A percentile compares a stretch with the other conserved stretches of the same genome.
These are phyloP conservation scores for Emericellopsis cladophorae DNA, from an alignment of 2,329 filamentous ascomycete species.

Conservation along the genomic window DNA sequence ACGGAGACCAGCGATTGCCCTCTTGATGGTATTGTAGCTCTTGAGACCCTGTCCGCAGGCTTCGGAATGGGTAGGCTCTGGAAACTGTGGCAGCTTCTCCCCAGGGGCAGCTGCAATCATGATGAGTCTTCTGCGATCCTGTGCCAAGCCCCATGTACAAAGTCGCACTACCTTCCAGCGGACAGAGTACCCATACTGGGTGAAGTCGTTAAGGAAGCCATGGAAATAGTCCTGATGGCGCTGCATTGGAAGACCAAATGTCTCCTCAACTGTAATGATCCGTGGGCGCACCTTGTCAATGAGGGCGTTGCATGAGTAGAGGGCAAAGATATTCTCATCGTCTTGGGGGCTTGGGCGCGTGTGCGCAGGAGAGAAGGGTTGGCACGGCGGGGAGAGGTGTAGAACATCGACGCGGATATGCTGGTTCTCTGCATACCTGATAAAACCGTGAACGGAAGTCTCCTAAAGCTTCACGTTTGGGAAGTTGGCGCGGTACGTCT, in stretches of 20 bases:
- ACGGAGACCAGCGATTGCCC: slow-evolving; percentile 24
- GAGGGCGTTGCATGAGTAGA: slow-evolving; percentile 40
- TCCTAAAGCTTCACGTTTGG: slow-evolving; percentile 31
- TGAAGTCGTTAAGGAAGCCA: slow-evolving; percentile 49
- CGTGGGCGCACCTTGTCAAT: slow-evolving; percentile 49
- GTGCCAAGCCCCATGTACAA: slow-evolving; percentile 35
- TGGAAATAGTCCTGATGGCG: slow-evolving; percentile 43
- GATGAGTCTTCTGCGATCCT: slow-evolving; percentile 36
- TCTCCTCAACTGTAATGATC: slow-evolving; percentile 68
- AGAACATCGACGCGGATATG: slow-evolving; percentile 48
- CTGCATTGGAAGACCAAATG: slow-evolving; percentile 49
- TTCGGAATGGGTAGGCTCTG: slow-evolving; percentile 43
- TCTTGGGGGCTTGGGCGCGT: slow-evolving; percentile 57
- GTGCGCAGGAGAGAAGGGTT: slow-evolving; percentile 62
- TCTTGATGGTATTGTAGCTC: slow-evolving; percentile 29
- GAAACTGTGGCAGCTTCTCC: slow-evolving; percentile 55
- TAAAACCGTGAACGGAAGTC: slow-evolving; percentile 35
- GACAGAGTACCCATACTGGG: slow-evolving; percentile 53
- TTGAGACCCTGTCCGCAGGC: slow-evolving; percentile 19
- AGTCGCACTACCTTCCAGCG: slow-evolving; percentile 51
- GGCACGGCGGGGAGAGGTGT: slow-evolving; percentile 68
- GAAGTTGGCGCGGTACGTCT: slow-evolving; percentile 49
- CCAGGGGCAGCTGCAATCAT: slow-evolving; percentile 54
- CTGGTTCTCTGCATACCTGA: slow-evolving; percentile 15
- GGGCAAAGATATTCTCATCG: slow-evolving; percentile 51